Percentiles rank a stretch among this genome's conserved stretches.
Conservation (phyloP, 2,329 filamentous ascomycete genomes). For the Sporothrix luriei region DNA sequence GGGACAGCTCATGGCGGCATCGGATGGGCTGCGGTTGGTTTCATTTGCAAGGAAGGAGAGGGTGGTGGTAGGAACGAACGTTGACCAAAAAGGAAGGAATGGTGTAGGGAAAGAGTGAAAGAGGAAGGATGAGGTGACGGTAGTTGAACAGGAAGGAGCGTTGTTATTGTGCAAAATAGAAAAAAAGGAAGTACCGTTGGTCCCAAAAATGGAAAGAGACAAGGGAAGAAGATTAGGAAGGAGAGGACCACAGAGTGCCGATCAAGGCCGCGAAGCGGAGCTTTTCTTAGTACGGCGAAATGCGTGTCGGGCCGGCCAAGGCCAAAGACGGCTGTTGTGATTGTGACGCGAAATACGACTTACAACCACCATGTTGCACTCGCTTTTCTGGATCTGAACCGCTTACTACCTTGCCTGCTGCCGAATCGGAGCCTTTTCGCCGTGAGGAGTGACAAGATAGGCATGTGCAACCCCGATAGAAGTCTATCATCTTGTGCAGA, state of each 20-base stretch:
- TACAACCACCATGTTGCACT: background rate
- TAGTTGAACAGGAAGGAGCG: constrained; percentile 4
- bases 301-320: constrained; percentile 20
- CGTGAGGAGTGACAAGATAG: background rate
- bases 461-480: constrained; percentile 2
- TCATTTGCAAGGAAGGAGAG: background rate
- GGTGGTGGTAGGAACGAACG: background rate
- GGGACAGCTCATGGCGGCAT: constrained; percentile 34
- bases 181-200: background rate
- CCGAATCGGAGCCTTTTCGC: background rate
- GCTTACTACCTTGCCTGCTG: background rate
- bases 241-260: constrained; percentile 6
- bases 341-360: constrained; percentile 9
- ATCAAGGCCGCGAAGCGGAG: constrained; percentile 23
- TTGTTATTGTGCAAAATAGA: background rate
- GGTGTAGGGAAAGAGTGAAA: background rate
- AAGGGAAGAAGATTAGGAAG: constrained; percentile 7
- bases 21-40: constrained; percentile 23
- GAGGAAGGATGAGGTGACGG: background rate
- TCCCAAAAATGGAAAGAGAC: background rate
- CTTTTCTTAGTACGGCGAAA: background rate
- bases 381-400: background rate
- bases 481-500: constrained; percentile 3
- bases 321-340: constrained; percentile 5
- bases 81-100: background rate